A percentile compares a stretch with the other conserved stretches of the same genome.
These are phyloP conservation scores for Sporisorium exsertum DNA, from an alignment of 1,284 basidiomycete species.

Conservation along the genomic window DNA sequence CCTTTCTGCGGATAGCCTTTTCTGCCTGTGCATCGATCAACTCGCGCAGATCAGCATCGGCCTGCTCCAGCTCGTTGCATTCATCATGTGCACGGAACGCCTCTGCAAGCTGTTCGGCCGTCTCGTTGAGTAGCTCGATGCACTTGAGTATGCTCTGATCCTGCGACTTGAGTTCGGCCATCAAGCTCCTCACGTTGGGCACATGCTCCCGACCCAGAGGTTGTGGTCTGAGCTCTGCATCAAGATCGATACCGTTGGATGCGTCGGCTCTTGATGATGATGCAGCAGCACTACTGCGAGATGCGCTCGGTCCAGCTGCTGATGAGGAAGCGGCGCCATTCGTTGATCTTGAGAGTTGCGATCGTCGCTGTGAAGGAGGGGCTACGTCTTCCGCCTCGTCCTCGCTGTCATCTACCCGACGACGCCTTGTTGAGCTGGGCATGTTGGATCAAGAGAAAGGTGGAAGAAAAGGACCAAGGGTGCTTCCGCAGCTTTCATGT, in stretches of 20 bases:
- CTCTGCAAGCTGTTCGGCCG: constrained; percentile 42
- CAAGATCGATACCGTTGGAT: constrained; percentile 1
- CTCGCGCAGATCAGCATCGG: constrained; percentile 49
- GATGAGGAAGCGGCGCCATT: constrained; percentile 6
- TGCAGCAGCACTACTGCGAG: neutral
- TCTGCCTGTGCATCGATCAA: constrained; percentile 56
- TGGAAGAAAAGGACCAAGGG: neutral
- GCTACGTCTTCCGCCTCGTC: constrained; percentile 16
- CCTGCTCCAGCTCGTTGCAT: constrained; percentile 29
- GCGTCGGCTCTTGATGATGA: neutral
- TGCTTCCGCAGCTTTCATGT: neutral
- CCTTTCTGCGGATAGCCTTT: constrained; percentile 33
- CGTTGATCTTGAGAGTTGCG: constrained; percentile 9
- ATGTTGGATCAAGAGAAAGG: constrained; percentile 5
- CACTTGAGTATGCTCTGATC: constrained; percentile 17
- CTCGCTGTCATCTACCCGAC: constrained; percentile 29
- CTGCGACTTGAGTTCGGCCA: constrained; percentile 30
- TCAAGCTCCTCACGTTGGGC: constrained; percentile 26
- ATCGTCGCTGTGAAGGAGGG: constrained; percentile 20
- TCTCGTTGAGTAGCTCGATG: constrained; percentile 45
- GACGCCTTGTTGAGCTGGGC: constrained; percentile 28
- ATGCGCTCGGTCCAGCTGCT: constrained; percentile 11
- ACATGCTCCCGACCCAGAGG: constrained; percentile 28
- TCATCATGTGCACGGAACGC: constrained; percentile 20
- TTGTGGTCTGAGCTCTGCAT: constrained; percentile 26